phyloP scores from a whole-genome alignment of 2,329 filamentous ascomycete genomes.

The Pleoardoris graminearum region DNA sequence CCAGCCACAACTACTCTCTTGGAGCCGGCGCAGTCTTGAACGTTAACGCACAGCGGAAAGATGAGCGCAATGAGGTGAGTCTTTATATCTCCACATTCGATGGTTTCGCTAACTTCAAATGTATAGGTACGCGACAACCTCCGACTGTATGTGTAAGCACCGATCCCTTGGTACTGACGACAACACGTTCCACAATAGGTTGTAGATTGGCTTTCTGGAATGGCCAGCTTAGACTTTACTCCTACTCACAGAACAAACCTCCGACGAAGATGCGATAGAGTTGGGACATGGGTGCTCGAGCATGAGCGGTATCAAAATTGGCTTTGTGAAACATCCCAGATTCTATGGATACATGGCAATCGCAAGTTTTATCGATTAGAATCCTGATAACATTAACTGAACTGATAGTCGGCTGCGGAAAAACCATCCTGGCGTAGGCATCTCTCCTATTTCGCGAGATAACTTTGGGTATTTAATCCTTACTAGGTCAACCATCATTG shows the following conservation, averaged over 20 bases:
- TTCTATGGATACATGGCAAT: background rate
- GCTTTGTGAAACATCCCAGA: background rate
- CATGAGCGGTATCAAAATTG: background rate
- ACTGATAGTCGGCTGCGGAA: background rate
- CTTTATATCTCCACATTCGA: background rate
- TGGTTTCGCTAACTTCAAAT: background rate
- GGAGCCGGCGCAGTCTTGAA: background rate
- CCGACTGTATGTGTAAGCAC: no score
- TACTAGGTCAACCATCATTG: conserved; percentile 5
- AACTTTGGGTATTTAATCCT: background rate
- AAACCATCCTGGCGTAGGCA: background rate
- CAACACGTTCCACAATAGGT: background rate
- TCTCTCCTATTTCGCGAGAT: background rate
- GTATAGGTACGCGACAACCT: background rate
- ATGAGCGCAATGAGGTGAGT: background rate
- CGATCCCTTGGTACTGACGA: background rate
- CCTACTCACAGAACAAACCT: background rate
- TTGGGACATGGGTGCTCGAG: background rate
- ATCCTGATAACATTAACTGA: no score
- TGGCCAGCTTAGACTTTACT: background rate
- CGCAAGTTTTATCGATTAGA: background rate
- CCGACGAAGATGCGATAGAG: background rate
- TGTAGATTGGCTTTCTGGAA: background rate
- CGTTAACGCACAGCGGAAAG: background rate
- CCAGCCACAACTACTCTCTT: background rate